These are phyloP conservation scores for Blastobotrys buckinghamii DNA, from an alignment of 1,139 yeast genomes.

Conservation along the genomic window DNA sequence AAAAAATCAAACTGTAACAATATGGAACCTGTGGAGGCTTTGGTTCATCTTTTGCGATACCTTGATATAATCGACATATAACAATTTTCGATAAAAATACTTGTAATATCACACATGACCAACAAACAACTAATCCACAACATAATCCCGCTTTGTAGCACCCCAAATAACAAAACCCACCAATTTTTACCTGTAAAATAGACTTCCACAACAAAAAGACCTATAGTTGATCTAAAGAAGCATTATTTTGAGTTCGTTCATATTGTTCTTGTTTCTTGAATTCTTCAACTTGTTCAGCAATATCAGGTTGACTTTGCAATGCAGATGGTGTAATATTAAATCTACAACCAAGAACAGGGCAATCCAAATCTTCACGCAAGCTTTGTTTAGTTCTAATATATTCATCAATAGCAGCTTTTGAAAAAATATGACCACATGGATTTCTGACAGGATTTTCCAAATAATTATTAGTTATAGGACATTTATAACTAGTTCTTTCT, in stretches of 20 bases:
- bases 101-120: too few relatives aligned
- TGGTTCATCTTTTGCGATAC: too few relatives aligned
- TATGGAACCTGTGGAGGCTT: too few relatives aligned
- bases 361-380: not conserved
- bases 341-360: slow-evolving; percentile 6
- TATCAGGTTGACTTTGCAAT: not conserved
- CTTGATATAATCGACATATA: too few relatives aligned
- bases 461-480: slow-evolving; percentile 26
- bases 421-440: slow-evolving; percentile 25
- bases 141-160: too few relatives aligned
- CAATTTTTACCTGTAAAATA: too few relatives aligned
- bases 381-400: not conserved
- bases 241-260: slow-evolving; percentile 3
- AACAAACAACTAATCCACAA: too few relatives aligned
- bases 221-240: slow-evolving; percentile 6
- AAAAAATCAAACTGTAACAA: too few relatives aligned
- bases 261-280: not conserved
- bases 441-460: slow-evolving; percentile 27
- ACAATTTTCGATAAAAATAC: too few relatives aligned
- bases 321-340: not conserved
- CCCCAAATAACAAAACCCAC: too few relatives aligned
- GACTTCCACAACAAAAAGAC: too few relatives aligned
- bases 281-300: slow-evolving; percentile 1
- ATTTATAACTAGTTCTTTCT: slow-evolving; percentile 24
- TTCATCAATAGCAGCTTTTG: slow-evolving; percentile 20